phyloP scores from a whole-genome alignment of 2,329 filamentous ascomycete genomes.

The Trichophyton rubrum region DNA sequence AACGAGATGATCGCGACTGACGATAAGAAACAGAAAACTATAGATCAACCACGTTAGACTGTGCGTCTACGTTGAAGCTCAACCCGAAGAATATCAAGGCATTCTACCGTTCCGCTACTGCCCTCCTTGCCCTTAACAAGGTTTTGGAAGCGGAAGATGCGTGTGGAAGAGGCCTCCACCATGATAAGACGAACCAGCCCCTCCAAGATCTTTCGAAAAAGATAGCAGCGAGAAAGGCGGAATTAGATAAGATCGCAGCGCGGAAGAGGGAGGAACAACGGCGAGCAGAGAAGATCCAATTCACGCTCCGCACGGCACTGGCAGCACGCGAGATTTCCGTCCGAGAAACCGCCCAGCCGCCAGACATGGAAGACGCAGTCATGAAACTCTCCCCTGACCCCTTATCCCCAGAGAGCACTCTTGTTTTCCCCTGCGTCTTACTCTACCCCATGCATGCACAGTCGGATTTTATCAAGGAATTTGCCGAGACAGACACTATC shows the following conservation, averaged over 20 bases:
- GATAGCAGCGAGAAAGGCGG: slow-evolving; percentile 47
- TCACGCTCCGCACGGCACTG: slow-evolving; percentile 54
- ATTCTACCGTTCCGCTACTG: slow-evolving; percentile 70
- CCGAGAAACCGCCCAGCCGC: slow-evolving; percentile 55
- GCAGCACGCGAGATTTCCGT: slow-evolving; percentile 57
- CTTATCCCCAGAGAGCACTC: slow-evolving; percentile 55
- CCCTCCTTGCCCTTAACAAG: slow-evolving; percentile 67
- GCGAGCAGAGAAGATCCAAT: slow-evolving; percentile 40
- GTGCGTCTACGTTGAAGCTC: slow-evolving; percentile 62
- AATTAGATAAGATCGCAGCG: slow-evolving; percentile 44
- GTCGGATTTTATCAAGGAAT: slow-evolving; percentile 82
- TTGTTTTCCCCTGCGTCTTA: slow-evolving; percentile 68
- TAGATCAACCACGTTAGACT: slow-evolving; percentile 73
- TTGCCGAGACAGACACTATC: slow-evolving; percentile 63
- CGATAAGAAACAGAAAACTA: slow-evolving; percentile 53
- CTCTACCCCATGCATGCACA: slow-evolving; percentile 74
- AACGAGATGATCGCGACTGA: too few relatives aligned
- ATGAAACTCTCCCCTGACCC: slow-evolving; percentile 60
- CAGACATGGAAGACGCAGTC: slow-evolving; percentile 75
- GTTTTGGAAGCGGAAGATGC: slow-evolving; percentile 69
- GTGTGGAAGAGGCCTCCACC: slow-evolving; percentile 56
- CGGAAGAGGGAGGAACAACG: slow-evolving; percentile 42
- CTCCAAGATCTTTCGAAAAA: slow-evolving; percentile 51
- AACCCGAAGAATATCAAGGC: slow-evolving; percentile 80
- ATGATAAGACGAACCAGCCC: slow-evolving; percentile 59